Base-by-base conservation (phyloP, 2,329 filamentous ascomycete species). In the Emmonsiellopsis sp. region DNA sequence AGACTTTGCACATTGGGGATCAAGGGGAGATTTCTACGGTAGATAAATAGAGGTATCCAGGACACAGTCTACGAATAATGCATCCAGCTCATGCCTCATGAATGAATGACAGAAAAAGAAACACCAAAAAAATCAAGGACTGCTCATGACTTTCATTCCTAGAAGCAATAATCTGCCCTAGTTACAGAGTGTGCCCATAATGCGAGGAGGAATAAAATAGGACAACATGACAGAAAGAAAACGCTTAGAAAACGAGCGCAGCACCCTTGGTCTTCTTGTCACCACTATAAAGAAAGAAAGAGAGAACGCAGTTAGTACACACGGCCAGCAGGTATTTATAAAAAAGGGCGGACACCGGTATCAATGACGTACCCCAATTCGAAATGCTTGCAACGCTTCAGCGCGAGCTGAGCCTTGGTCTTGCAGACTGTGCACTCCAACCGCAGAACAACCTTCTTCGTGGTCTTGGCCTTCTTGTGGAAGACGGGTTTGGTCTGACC, bases 201-300 rank as follows among this genome's bases (percentile, higher is more conserved):
- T 55, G 56, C 51, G 47, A 52, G 49, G 39, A 43, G 48, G 48
- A 52, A 51, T 51, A 43, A 50, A 51, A 37, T 31, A 49, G 33
- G 31, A 55, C 52, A 57, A 50, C 47, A 42, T n/a, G 47, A 53
- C 47, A 27, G 51, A 53, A 58, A 61, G 56, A 58, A 77, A 70
- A 73, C 77, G 82, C 79, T 86, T 95, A 98, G 85, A 98, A 98
- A 71, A 98, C 93, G 73, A 98, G 85, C 78, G 93, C 93, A 70
- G 93, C 93, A 87, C 93, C 93, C 90, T 98, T 98, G 71, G 93
- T 98, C 89, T 98, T 98, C 91, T 98, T 98, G 87, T 98, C 93
- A 85, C 93, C 93, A 86, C 93, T 95, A 67, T 69, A 57, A 60
- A 17, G 34, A 51, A 57, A 62, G 60, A 57, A 56, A 54, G 68